These are phyloP conservation scores for Phialophora tarda DNA, from an alignment of 2,329 filamentous ascomycete genomes.

Conservation along the genomic window DNA sequence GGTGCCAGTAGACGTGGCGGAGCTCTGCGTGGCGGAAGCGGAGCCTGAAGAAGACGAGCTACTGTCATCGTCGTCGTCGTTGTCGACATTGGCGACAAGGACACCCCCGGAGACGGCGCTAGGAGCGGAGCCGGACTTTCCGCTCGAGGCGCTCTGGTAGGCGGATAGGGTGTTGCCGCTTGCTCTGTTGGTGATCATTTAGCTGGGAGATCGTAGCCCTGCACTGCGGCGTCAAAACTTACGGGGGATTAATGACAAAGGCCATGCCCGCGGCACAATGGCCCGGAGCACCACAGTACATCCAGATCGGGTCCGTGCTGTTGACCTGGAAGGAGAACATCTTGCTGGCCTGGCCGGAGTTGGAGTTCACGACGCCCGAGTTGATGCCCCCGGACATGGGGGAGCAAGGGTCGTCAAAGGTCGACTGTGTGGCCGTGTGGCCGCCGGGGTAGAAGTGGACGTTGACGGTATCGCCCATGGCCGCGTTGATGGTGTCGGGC, in stretches of 20 bases:
- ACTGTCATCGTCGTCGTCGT: not conserved
- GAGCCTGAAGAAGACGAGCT: not conserved
- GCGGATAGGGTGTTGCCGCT: conserved; percentile 14
- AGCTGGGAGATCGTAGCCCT: not conserved
- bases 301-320: conserved; percentile 54
- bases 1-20: conserved; percentile 2
- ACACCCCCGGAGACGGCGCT: conserved; percentile 9
- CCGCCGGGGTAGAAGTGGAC: conserved; percentile 60
- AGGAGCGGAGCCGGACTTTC: conserved; percentile 9
- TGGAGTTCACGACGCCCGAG: conserved; percentile 49
- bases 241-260: conserved; percentile 58
- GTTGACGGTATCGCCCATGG: conserved; percentile 55
- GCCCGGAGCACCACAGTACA: conserved; percentile 57
- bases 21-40: conserved; percentile 5
- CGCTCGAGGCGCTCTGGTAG: conserved; percentile 18
- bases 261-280: conserved; percentile 59
- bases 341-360: conserved; percentile 15
- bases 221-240: conserved; percentile 8
- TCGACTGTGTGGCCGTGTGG: conserved; percentile 57
- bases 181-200: not conserved
- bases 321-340: conserved; percentile 55
- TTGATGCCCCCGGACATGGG: conserved; percentile 50
- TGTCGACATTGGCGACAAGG: conserved; percentile 18
- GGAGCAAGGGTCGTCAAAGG: conserved; percentile 57
- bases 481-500: conserved; percentile 52